Conservation (phyloP, 2,329 filamentous ascomycete species). For the Ophiosphaerella herpotricha region DNA sequence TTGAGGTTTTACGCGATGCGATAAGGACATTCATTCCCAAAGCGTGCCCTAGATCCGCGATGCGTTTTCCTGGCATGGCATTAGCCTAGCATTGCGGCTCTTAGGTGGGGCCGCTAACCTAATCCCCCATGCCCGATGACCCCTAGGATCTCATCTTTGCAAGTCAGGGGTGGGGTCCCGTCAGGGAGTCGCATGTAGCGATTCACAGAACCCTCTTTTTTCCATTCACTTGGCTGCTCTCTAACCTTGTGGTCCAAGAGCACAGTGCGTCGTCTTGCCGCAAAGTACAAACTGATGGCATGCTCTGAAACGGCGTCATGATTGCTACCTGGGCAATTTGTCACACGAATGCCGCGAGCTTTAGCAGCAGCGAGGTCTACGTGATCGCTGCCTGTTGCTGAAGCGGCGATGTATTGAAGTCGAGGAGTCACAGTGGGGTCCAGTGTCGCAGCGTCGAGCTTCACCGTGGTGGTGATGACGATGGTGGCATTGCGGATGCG, state of each 20-base stretch:
- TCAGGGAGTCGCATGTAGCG: slow-evolving; percentile 37
- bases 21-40: slow-evolving; percentile 57
- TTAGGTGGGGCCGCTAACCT: slow-evolving; percentile 35
- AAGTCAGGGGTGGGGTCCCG: slow-evolving; percentile 51
- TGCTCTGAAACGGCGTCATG: slow-evolving; percentile 56
- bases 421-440: slow-evolving; percentile 45
- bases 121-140: slow-evolving; percentile 57
- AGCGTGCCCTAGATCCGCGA: slow-evolving; percentile 51
- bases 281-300: slow-evolving; percentile 57
- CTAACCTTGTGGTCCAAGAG: slow-evolving; percentile 32
- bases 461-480: slow-evolving; percentile 48
- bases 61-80: slow-evolving; percentile 44
- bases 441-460: slow-evolving; percentile 50
- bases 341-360: slow-evolving; percentile 51
- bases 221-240: slow-evolving; percentile 48
- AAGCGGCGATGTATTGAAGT: slow-evolving; percentile 51
- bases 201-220: slow-evolving; percentile 42
- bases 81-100: slow-evolving; percentile 9
- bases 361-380: slow-evolving; percentile 52
- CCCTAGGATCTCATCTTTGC: slow-evolving; percentile 55
- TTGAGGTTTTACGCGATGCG: slow-evolving; percentile 47
- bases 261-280: slow-evolving; percentile 50
- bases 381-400: slow-evolving; percentile 55
- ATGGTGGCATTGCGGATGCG: slow-evolving; percentile 55
- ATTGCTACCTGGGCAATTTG: slow-evolving; percentile 55